Evolutionary conservation across 2,329 filamentous ascomycete species (phyloP).

Genomic region (Metarhizium guizhouense): DNA sequence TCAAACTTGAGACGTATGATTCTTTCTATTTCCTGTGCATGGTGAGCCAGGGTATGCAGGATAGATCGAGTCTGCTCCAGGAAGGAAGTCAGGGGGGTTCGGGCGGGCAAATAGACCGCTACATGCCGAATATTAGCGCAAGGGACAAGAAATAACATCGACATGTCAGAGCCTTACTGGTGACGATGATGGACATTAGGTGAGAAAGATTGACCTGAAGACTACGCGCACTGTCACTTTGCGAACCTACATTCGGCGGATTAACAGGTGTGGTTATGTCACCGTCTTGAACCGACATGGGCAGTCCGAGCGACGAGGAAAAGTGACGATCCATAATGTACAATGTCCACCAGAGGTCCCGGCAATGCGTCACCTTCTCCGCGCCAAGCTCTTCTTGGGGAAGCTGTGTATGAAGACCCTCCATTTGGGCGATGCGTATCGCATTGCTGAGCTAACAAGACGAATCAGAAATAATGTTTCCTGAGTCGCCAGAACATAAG

Average conservation of each 20-base stretch:
- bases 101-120: conserved; percentile 27
- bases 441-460: conserved; percentile 25
- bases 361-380: conserved; percentile 22
- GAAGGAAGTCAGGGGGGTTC: conserved; percentile 23
- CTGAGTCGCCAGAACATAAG: fast-evolving
- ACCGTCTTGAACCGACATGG: conserved; percentile 26
- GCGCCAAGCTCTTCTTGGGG: conserved; percentile 25
- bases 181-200: conserved; percentile 25
- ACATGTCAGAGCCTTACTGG: conserved; percentile 16
- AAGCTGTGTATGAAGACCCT: conserved; percentile 30
- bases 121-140: neutral
- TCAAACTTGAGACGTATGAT: conserved; percentile 24
- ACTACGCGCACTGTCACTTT: conserved; percentile 20
- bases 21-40: conserved; percentile 29
- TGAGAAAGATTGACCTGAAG: conserved; percentile 27
- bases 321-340: conserved; percentile 32
- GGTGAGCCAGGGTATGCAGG: conserved; percentile 24
- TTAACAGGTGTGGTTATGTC: conserved; percentile 27
- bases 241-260: conserved; percentile 16
- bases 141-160: fast-evolving
- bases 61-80: conserved; percentile 27
- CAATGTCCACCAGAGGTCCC: conserved; percentile 31
- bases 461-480: neutral
- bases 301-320: conserved; percentile 28
- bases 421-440: conserved; percentile 30